A percentile compares a stretch with the other conserved stretches of the same genome.
phyloP scores from a whole-genome alignment of 371 early-diverging fungal species.

The Mortierella sp. region DNA sequence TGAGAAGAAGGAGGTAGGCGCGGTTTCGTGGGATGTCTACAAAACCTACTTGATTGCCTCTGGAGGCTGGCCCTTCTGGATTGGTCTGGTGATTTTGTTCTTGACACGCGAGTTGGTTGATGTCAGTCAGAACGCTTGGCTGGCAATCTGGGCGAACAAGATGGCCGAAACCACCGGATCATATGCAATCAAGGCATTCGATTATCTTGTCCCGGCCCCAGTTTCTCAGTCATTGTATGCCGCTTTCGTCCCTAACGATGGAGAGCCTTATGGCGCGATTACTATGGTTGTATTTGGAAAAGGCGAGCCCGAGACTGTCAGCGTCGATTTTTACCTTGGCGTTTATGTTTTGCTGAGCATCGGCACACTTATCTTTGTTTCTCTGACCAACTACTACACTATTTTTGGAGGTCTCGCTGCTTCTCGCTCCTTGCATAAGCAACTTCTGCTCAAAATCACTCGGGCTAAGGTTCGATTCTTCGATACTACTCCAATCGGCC shows the following conservation, averaged over 20 bases:
- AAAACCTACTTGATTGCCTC: conserved; percentile 72
- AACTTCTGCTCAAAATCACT: conserved; percentile 64
- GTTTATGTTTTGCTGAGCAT: conserved; percentile 65
- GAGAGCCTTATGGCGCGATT: conserved; percentile 11
- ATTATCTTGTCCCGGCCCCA: conserved; percentile 41
- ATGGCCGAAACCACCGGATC: conserved; percentile 35
- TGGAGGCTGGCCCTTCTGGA: conserved; percentile 73
- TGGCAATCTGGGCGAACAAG: conserved; percentile 50
- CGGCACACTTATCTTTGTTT: conserved; percentile 50
- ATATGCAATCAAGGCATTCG: conserved; percentile 33
- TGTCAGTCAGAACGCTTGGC: conserved; percentile 60
- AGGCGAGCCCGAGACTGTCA: conserved; percentile 35
- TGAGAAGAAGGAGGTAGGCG: conserved; percentile 76
- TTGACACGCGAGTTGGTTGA: conserved; percentile 62
- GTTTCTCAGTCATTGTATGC: conserved; percentile 40
- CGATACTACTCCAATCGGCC: conserved; percentile 89
- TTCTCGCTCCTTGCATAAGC: conserved; percentile 59
- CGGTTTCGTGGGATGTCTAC: conserved; percentile 73
- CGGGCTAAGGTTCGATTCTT: conserved; percentile 83
- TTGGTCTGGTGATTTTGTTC: conserved; percentile 63
- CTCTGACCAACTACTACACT: conserved; percentile 56
- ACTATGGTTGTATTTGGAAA: conserved; percentile 40
- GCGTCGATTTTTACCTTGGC: conserved; percentile 60
- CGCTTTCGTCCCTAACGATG: conserved; percentile 31
- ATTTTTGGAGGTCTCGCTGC: conserved; percentile 63